A percentile compares a stretch with the other conserved stretches of the same genome.
Evolutionary conservation across 2,329 filamentous ascomycete species (phyloP).

Genomic region (Aspergillus sp.): DNA sequence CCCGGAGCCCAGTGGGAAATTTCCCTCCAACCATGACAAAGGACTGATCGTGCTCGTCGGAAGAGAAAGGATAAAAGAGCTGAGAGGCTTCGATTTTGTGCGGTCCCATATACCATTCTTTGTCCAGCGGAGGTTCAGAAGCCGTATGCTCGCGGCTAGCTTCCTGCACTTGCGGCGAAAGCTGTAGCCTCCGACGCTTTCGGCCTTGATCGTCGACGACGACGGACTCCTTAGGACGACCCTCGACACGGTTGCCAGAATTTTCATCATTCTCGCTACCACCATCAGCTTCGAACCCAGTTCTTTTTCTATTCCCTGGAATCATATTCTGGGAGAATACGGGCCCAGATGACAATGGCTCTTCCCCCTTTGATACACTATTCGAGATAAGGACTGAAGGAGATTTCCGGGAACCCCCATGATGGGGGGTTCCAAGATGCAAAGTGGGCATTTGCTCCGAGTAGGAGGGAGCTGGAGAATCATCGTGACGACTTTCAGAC

Average conservation of each 20-base stretch:
- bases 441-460: background rate
- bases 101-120: conserved; percentile 32
- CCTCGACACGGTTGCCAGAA: background rate
- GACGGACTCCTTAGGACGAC: conserved; percentile 15
- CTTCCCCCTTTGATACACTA: background rate
- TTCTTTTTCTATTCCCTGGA: background rate
- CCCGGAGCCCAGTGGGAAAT: conserved; percentile 17
- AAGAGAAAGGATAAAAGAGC: conserved; percentile 36
- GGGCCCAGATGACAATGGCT: too few species aligned
- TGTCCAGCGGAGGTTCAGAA: background rate
- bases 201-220: conserved; percentile 19
- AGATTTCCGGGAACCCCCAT: background rate
- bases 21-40: conserved; percentile 17
- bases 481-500: conserved; percentile 4
- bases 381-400: background rate
- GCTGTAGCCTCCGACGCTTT: conserved; percentile 19
- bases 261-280: background rate
- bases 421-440: background rate
- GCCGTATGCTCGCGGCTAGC: too few species aligned
- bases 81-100: conserved; percentile 30
- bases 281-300: background rate
- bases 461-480: background rate
- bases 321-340: too few species aligned
- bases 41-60: conserved; percentile 18
- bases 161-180: background rate